Percentiles rank a stretch among this genome's conserved stretches.
These are phyloP conservation scores for Phytophthora sp. DNA, from an alignment of 352 stramenopile species.

Conservation along the genomic window DNA sequence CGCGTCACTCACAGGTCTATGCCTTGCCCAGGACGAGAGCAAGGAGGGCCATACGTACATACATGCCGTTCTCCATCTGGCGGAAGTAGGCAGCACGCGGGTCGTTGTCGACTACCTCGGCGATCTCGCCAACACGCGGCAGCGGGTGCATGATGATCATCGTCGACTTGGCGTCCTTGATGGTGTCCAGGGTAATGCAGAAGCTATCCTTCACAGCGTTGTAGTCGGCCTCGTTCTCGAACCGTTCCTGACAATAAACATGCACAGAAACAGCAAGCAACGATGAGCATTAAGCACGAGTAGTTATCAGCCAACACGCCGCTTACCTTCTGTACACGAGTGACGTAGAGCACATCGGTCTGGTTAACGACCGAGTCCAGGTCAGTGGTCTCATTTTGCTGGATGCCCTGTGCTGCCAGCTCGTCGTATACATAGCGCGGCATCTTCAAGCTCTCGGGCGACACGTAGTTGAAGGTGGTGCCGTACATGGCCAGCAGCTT, in stretches of 20 bases:
- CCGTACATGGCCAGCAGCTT: constrained; percentile 94
- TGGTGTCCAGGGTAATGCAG: constrained; percentile 69
- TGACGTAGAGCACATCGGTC: constrained; percentile 99
- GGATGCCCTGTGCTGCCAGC: constrained; percentile 65
- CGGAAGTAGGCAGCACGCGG: constrained; percentile 97
- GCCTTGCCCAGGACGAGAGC: constrained; percentile 91
- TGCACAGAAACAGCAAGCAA: background rate
- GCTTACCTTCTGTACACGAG: constrained; percentile 93
- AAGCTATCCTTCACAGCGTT: constrained; percentile 94
- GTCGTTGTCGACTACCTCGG: constrained; percentile 95
- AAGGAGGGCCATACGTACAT: constrained; percentile 98
- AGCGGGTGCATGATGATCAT: constrained; percentile 99
- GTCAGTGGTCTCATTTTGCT: constrained; percentile 88
- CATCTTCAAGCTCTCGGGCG: constrained; percentile 89
- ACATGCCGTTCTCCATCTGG: constrained; percentile 99
- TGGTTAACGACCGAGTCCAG: constrained; percentile 88
- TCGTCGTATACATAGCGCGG: constrained; percentile 84
- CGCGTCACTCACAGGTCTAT: constrained; percentile 46
- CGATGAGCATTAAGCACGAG: background rate
- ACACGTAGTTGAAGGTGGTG: constrained; percentile 93
- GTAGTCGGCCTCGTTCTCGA: constrained; percentile 95
- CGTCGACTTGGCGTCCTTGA: constrained; percentile 86
- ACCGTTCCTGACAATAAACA: constrained; percentile 87
- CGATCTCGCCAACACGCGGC: constrained; percentile 97
- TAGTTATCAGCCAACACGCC: background rate